Conservation (phyloP, 352 stramenopile genomes). For the Globisporangium iwayamae region DNA sequence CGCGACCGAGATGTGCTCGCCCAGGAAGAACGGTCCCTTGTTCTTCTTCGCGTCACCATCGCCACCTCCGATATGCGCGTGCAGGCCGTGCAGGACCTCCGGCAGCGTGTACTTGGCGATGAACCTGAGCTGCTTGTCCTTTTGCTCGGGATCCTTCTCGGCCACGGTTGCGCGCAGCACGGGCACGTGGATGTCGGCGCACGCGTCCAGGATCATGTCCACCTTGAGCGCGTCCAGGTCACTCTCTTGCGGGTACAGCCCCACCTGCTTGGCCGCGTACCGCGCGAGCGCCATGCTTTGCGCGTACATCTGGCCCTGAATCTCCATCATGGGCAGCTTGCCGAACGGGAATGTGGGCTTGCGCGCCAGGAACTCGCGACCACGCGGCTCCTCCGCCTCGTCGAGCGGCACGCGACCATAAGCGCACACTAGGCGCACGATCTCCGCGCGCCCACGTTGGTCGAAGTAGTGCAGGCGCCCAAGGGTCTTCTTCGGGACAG, state of each 20-base stretch:
- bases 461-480: slow-evolving; percentile 39
- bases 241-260: slow-evolving; percentile 29
- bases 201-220: slow-evolving; percentile 32
- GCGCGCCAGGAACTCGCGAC: slow-evolving; percentile 20
- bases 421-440: slow-evolving; percentile 36
- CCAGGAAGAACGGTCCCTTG: too few species aligned
- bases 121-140: slow-evolving; percentile 22
- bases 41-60: too few species aligned
- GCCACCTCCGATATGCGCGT: too few species aligned
- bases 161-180: slow-evolving; percentile 25
- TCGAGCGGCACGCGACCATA: slow-evolving; percentile 37
- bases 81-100: slow-evolving; percentile 20
- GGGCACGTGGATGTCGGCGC: slow-evolving; percentile 22
- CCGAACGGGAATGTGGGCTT: slow-evolving; percentile 40
- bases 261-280: slow-evolving; percentile 36
- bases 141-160: slow-evolving; percentile 25
- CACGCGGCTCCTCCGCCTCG: slow-evolving; percentile 29
- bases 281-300: slow-evolving; percentile 38
- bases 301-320: slow-evolving; percentile 30
- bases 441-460: slow-evolving; percentile 37
- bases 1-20: too few species aligned
- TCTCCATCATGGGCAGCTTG: slow-evolving; percentile 42
- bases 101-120: slow-evolving; percentile 32
- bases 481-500: neutral
- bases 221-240: slow-evolving; percentile 28